phyloP scores from a whole-genome alignment of 371 early-diverging fungal species.

The Mucor velutinosus region DNA sequence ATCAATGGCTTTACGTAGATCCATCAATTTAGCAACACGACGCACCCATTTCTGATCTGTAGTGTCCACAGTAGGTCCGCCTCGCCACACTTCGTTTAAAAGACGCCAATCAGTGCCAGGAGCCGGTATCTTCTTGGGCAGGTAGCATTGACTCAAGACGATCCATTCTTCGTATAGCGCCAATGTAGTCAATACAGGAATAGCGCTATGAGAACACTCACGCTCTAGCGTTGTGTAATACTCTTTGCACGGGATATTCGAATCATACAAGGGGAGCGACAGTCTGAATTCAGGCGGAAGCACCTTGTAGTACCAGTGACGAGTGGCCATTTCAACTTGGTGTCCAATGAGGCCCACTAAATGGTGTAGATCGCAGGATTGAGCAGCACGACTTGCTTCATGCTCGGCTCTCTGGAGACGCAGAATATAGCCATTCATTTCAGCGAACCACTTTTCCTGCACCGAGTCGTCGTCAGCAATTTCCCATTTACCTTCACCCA shows the following conservation, averaged over 20 bases:
- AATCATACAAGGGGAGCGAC: conserved; percentile 38
- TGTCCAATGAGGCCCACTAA: conserved; percentile 35
- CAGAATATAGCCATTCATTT: conserved; percentile 20
- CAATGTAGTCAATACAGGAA: conserved; percentile 38
- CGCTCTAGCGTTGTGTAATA: conserved; percentile 18
- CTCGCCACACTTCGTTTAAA: conserved; percentile 12
- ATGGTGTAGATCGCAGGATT: conserved; percentile 21
- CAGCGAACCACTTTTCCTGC: conserved; percentile 19
- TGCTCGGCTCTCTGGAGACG: conserved; percentile 18
- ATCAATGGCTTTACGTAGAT: conserved; percentile 17
- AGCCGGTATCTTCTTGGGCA: conserved; percentile 6
- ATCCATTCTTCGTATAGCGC: conserved; percentile 34
- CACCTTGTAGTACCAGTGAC: conserved; percentile 38
- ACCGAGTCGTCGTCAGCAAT: conserved; percentile 19
- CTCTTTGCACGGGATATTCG: conserved; percentile 9
- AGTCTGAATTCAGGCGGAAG: conserved; percentile 32
- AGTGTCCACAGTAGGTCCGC: neutral
- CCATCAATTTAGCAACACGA: conserved; percentile 24
- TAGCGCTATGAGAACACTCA: conserved; percentile 20
- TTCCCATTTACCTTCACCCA: conserved; percentile 21
- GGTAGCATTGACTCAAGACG: conserved; percentile 16
- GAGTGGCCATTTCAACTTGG: conserved; percentile 42
- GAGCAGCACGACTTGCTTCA: conserved; percentile 14
- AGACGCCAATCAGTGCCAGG: conserved; percentile 19
- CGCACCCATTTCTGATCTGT: conserved; percentile 21